Conservation (phyloP, 2,329 filamentous ascomycete genomes). For the Aspergillus quadrilineatus region DNA sequence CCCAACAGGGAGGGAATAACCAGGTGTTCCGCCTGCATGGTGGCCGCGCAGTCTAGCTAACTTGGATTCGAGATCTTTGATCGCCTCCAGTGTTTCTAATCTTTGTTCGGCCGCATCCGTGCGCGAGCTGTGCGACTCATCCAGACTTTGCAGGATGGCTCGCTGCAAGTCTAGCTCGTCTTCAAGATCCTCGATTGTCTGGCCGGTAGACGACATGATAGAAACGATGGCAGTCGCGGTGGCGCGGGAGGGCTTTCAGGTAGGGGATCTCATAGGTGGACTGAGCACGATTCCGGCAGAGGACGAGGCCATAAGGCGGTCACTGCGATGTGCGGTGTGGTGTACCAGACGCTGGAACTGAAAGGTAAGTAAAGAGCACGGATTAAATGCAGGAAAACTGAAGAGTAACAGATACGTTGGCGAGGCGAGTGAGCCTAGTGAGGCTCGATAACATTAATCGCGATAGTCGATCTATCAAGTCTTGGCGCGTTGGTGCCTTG, state of each 20-base stretch:
- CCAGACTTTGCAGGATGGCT: constrained; percentile 32
- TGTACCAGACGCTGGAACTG: background rate
- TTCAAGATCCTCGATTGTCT: constrained; percentile 26
- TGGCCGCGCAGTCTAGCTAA: constrained; percentile 25
- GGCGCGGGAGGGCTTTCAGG: background rate
- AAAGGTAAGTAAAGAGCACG: background rate
- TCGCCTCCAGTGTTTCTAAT: constrained; percentile 27
- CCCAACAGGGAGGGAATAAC: constrained; percentile 1
- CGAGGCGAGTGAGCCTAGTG: background rate
- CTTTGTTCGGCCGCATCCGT: constrained; percentile 27
- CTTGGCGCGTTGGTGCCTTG: constrained; percentile 8
- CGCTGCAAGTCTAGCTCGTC: constrained; percentile 36
- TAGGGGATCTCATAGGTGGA: background rate
- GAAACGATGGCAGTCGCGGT: background rate
- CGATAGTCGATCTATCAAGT: background rate
- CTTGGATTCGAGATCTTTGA: constrained; percentile 26
- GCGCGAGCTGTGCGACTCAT: constrained; percentile 24
- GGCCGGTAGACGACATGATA: constrained; percentile 18
- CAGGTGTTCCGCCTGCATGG: background rate
- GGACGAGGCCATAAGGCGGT: background rate
- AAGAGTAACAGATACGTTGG: background rate
- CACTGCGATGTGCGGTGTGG: background rate
- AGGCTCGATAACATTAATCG: constrained; percentile 1
- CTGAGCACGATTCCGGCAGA: background rate
- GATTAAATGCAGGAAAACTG: background rate